These are phyloP conservation scores for Iberis pinnata DNA, from an alignment of 345 rosid genomes.

Conservation along the genomic window DNA sequence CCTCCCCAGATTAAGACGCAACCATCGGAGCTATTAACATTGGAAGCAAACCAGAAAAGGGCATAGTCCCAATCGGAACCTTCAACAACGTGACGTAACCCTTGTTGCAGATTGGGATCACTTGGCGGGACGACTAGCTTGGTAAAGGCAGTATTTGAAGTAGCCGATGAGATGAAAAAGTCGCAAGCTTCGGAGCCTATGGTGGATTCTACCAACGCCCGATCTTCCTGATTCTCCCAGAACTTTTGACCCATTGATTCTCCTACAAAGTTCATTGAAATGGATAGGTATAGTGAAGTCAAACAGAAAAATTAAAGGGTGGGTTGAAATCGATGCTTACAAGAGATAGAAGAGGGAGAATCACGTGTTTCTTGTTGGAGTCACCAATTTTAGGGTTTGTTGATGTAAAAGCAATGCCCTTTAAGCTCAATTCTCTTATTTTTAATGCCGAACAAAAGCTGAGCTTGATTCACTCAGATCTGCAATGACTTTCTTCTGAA, in stretches of 20 bases:
- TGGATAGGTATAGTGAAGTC: background rate
- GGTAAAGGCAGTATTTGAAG: slow-evolving; percentile 35
- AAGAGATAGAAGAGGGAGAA: background rate
- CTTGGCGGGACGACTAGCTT: slow-evolving; percentile 44
- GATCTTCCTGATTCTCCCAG: slow-evolving; percentile 61
- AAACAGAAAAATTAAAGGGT: background rate
- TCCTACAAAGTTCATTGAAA: slow-evolving; percentile 6
- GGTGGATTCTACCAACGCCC: slow-evolving; percentile 40
- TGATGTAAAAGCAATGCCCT: too few species aligned
- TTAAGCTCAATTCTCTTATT: too few species aligned
- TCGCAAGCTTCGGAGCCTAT: slow-evolving; percentile 65
- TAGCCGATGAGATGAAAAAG: slow-evolving; percentile 51
- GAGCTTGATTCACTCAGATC: too few species aligned
- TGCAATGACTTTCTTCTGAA: slow-evolving; percentile 8
- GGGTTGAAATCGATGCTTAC: slow-evolving; percentile 9
- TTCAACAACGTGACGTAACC: slow-evolving; percentile 54
- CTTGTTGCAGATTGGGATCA: slow-evolving; percentile 45
- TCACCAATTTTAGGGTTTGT: too few species aligned
- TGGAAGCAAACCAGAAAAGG: slow-evolving; percentile 57
- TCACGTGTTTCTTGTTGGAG: slow-evolving; percentile 27
- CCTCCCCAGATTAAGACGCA: slow-evolving; percentile 70
- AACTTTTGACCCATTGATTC: slow-evolving; percentile 57
- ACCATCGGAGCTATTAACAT: slow-evolving; percentile 58
- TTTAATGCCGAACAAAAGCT: too few species aligned
- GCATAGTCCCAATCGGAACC: slow-evolving; percentile 76